A percentile compares a stretch with the other conserved stretches of the same genome.
Evolutionary conservation across 257 asterid species (phyloP).

Genomic region (Fraxinus anomala): DNA sequence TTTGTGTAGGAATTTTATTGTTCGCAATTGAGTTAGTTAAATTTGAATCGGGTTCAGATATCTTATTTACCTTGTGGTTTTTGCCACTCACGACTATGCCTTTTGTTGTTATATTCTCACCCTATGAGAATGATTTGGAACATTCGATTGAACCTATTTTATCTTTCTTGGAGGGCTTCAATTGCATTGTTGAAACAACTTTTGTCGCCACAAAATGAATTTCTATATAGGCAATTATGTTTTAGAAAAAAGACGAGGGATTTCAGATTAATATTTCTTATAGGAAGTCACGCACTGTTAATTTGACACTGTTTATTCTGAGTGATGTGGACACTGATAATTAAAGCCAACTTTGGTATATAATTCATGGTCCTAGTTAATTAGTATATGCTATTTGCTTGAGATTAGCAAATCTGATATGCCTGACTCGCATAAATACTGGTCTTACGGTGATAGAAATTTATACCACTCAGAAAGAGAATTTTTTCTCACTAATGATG

Average conservation of each 20-base stretch:
- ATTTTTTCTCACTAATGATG: conserved; percentile 11
- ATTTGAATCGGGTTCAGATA: conserved; percentile 5
- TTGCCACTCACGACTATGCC: neutral
- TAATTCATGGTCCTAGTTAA: neutral
- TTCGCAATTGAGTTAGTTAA: neutral
- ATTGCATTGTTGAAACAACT: neutral
- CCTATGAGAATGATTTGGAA: neutral
- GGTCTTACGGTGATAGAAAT: neutral
- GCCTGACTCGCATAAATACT: neutral
- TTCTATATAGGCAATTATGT: neutral
- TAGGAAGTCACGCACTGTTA: neutral
- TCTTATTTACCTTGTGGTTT: neutral
- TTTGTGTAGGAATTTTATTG: conserved; percentile 3
- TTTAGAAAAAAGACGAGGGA: neutral
- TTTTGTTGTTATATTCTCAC: neutral
- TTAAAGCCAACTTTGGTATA: neutral
- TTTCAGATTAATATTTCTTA: neutral
- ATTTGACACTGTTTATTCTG: neutral
- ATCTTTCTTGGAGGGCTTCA: conserved; percentile 2
- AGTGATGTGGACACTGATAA: neutral
- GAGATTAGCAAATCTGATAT: conserved; percentile 9
- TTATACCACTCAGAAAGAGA: neutral
- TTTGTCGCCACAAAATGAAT: neutral
- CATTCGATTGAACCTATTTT: neutral
- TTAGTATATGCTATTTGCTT: neutral